Evolutionary conservation across 2,329 filamentous ascomycete genomes (phyloP), one percentile per base, ranked within the genome.

Genomic region (Aspergillus fructus): DNA sequence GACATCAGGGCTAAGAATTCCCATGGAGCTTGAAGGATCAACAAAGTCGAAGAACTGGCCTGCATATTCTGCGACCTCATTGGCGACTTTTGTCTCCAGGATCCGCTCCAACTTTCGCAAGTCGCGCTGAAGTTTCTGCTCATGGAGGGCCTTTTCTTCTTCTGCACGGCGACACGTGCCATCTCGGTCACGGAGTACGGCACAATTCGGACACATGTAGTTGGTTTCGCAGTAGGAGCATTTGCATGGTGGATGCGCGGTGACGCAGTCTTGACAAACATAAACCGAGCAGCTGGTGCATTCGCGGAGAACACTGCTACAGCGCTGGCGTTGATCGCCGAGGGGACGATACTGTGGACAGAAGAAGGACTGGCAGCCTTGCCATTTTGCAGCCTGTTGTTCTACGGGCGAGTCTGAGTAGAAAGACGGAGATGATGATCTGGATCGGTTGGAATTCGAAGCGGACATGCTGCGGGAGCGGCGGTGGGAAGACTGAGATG

Each of bases 341-440:
- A 76, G 63, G 5, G 73, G 66, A 40, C 77, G 74, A 52, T 71
- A 74, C 37, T 73, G 70, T 1, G 78, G 76, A 56, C 78, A 81
- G 62, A 79, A 79, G 59, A 80, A 78, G 8, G 78, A 77, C 55
- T 77, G 76, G 59, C 78, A 81, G 17, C 78, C 78, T 65, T 75
- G 73, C 78, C 78, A 80, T 55, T 66, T 72, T 30, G 47, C 19
- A 3, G 27, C 19, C 7, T 70, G 69, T 6, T 67, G 62, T 37
- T 74, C 72, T n/a, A 70, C 60, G 4, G 73, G 59, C 24, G 73
- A 69, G 49, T 77, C 70, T 59, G 71, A 74, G 57, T 72, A 70
- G 5, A 69, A 64, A 23, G 76, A 74, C 17, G 72, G 74, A 2
- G 76, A 75, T n/a, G 74, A 74, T 11, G 72, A 73, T 37, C 76